Evolutionary conservation across 441 rosid genomes (phyloP), one percentile per base, ranked within the genome.

Genomic region (Erodium trifolium): DNA sequence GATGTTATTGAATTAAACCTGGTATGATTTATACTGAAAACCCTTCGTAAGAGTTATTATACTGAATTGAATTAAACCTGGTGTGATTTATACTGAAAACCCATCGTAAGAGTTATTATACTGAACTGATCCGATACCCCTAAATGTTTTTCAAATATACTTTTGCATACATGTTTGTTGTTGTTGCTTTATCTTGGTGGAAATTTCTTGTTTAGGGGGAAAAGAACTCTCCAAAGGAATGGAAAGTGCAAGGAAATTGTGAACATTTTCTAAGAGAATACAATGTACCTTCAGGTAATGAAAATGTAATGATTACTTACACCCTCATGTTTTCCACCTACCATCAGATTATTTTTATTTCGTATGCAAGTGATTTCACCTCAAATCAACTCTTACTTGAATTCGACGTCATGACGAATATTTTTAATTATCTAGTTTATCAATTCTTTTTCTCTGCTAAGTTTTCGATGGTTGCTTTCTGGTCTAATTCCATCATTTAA

Each of bases 271-370:
- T 67, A 47, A 63, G 70, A 63, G 79, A 80, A 67, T 66, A 82
- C 78, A 77, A 78, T 51, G 41, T 90, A 18, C 85, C 90, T 75
- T 78, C 83, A 77, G 93, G 96, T 93, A 81, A 77, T 68, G 49
- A 43, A 18, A 70, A 35, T 63, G 66, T 41, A 66, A 60, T 63
- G 47, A 66, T 41, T 18, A 73, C 68, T 37, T 69, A 16, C 2
- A 23, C 31, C 1, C 17, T 31, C 34, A 1, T 55, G 63, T 59
- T 9, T 43, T 55, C 45, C 45, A 39, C 9, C 9, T 5, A 39
- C 45, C 45, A 39, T 5, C 9, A 39, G 45, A 39, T 39, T 23
- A 39, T 39, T 5, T 6, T 39, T 1, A 6, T 9, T 39, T 9
- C 9, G 45, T 39, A 39, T 39, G 45, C 45, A 6, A 39, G 7